These are phyloP conservation scores for Starmerella apis DNA, from an alignment of 805 yeast species.

Conservation along the genomic window DNA sequence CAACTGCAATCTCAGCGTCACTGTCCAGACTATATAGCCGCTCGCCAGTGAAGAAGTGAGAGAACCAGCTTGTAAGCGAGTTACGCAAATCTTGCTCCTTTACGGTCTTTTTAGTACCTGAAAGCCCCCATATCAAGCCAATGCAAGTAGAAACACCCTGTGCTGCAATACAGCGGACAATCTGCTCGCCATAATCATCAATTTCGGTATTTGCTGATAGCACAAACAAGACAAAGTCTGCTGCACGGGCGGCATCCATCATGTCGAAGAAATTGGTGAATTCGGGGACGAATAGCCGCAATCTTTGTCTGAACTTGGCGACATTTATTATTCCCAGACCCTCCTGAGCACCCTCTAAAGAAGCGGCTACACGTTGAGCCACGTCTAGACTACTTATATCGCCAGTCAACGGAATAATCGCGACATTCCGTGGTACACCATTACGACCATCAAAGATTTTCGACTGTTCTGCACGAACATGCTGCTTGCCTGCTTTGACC, in stretches of 20 bases:
- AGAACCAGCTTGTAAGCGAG: slow-evolving; percentile 54
- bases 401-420: slow-evolving; percentile 65
- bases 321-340: slow-evolving; percentile 37
- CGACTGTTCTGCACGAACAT: slow-evolving; percentile 47
- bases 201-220: slow-evolving; percentile 80
- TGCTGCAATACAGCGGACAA: slow-evolving; percentile 73
- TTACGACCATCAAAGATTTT: slow-evolving; percentile 67
- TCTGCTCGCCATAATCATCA: slow-evolving; percentile 75
- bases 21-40: slow-evolving; percentile 62
- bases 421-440: slow-evolving; percentile 76
- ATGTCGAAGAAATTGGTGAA: slow-evolving; percentile 54
- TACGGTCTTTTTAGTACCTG: slow-evolving; percentile 53
- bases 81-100: slow-evolving; percentile 60
- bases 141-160: slow-evolving; percentile 83
- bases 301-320: slow-evolving; percentile 58
- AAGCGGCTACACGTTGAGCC: slow-evolving; percentile 21
- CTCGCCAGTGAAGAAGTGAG: slow-evolving; percentile 72
- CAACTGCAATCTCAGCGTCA: slow-evolving; percentile 58
- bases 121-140: slow-evolving; percentile 69
- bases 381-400: slow-evolving; percentile 43
- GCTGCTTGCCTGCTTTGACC: slow-evolving; percentile 56
- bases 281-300: slow-evolving; percentile 59
- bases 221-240: slow-evolving; percentile 86
- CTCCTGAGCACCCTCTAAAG: slow-evolving; percentile 21
- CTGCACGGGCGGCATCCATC: slow-evolving; percentile 74